Evolutionary conservation across 257 asterid genomes (phyloP).

Genomic region (Forsythia suspensa): DNA sequence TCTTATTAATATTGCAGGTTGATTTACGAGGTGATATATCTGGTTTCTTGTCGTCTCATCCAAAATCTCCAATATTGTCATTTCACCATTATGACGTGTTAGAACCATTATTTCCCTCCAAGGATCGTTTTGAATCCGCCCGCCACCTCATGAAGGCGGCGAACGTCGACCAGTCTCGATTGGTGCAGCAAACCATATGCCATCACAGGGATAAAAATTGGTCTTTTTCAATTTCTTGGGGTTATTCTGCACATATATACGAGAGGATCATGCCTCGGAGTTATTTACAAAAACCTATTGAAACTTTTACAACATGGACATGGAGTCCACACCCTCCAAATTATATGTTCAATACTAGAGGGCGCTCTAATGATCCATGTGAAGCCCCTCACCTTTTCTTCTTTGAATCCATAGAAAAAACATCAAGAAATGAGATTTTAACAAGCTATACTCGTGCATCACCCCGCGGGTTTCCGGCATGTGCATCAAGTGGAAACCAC

Average conservation of each 20-base stretch:
- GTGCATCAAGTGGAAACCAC: conserved; percentile 1
- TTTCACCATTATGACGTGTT: conserved; percentile 3
- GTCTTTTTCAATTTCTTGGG: conserved; percentile 14
- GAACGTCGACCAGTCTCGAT: conserved; percentile 2
- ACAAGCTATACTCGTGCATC: background rate
- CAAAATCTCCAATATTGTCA: background rate
- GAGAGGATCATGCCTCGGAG: background rate
- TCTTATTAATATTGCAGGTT: background rate
- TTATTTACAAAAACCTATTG: background rate
- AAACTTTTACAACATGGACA: background rate
- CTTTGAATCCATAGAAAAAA: background rate
- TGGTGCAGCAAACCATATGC: conserved; percentile 10
- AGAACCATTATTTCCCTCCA: conserved; percentile 1
- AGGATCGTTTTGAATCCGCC: background rate
- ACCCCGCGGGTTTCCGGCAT: background rate
- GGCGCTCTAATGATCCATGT: background rate
- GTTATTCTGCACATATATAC: conserved; percentile 3
- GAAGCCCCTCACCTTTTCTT: background rate
- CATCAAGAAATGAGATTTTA: background rate
- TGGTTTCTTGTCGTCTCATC: conserved; percentile 11
- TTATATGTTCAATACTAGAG: background rate
- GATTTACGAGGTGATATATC: conserved; percentile 16
- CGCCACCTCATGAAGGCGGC: conserved; percentile 12
- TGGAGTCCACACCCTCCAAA: background rate
- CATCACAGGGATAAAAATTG: conserved; percentile 11